These are phyloP conservation scores for Teunomyces atbi DNA, from an alignment of 805 yeast genomes.

Conservation along the genomic window DNA sequence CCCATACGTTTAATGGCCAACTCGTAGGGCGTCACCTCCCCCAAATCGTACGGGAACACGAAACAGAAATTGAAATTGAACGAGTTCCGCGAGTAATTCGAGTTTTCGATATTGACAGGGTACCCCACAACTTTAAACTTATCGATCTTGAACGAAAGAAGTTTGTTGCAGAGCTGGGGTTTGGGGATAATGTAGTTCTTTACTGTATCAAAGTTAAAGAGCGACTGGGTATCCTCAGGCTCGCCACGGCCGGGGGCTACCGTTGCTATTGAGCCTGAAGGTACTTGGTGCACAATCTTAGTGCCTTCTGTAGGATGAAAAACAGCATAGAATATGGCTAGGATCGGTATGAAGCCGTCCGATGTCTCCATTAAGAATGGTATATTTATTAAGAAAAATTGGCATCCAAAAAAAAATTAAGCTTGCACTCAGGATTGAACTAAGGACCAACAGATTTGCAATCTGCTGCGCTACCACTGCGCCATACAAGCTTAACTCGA, in stretches of 20 bases:
- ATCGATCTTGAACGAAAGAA: conserved; percentile 71
- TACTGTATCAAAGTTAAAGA: conserved; percentile 79
- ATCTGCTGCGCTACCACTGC: conserved; percentile 99
- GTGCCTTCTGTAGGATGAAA: conserved; percentile 97
- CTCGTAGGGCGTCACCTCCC: conserved; percentile 84
- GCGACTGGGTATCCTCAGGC: conserved; percentile 6
- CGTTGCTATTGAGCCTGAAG: conserved; percentile 62
- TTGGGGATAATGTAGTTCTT: conserved; percentile 93
- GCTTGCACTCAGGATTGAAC: conserved; percentile 95
- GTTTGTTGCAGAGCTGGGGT: conserved; percentile 80
- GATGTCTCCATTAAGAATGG: conserved; percentile 27
- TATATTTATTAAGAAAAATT: too few species aligned
- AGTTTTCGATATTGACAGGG: conserved; percentile 78
- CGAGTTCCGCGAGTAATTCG: conserved; percentile 82
- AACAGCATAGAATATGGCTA: conserved; percentile 83
- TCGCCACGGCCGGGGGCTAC: conserved; percentile 2
- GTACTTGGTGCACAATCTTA: conserved; percentile 86
- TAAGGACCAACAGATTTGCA: conserved; percentile 98
- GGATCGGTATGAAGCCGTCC: conserved; percentile 83
- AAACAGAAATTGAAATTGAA: conserved; percentile 92
- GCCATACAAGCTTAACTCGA: conserved; percentile 63
- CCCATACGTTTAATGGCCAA: conserved; percentile 82
- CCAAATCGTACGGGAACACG: conserved; percentile 72
- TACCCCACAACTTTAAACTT: conserved; percentile 76
- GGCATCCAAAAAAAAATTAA: conserved; percentile 39